These are phyloP conservation scores for Poronia punctata DNA, from an alignment of 495 filamentous ascomycete species.

Conservation along the genomic window DNA sequence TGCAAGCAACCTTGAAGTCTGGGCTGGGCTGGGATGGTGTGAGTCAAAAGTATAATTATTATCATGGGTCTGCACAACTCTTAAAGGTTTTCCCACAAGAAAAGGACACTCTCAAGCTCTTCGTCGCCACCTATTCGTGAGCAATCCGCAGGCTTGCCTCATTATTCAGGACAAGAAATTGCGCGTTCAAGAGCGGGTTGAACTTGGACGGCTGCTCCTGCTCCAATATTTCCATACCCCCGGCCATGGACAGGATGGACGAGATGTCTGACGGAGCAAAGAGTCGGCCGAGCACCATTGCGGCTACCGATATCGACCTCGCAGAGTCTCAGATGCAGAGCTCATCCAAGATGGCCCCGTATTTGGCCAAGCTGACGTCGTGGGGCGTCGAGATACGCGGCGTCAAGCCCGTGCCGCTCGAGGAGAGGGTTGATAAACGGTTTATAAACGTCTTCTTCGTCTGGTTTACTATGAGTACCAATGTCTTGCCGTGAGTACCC, in stretches of 20 bases:
- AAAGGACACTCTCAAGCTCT: too few species aligned
- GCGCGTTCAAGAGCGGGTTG: too few species aligned
- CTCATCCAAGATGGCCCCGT: neutral
- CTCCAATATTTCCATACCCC: too few species aligned
- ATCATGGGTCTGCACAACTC: too few species aligned
- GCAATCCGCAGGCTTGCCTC: too few species aligned
- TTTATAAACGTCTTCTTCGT: constrained; percentile 42
- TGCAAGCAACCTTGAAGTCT: too few species aligned
- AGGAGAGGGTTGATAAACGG: constrained; percentile 35
- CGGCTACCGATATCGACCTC: neutral
- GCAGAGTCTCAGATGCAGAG: constrained; percentile 3
- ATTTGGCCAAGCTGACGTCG: constrained; percentile 3
- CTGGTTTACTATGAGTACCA: constrained; percentile 33
- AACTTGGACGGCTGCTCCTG: too few species aligned
- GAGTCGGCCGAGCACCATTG: neutral
- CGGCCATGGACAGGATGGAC: constrained; percentile 43
- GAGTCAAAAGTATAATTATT: too few species aligned
- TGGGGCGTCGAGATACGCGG: constrained; percentile 37
- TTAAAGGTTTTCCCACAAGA: too few species aligned
- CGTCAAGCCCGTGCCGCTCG: constrained; percentile 42
- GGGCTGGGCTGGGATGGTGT: too few species aligned
- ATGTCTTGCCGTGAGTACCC: constrained; percentile 31
- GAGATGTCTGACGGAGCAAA: neutral
- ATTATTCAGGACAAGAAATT: too few species aligned
- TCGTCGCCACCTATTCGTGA: too few species aligned